phyloP scores from a whole-genome alignment of 2,329 filamentous ascomycete species.

The Aspergillus tamarii region DNA sequence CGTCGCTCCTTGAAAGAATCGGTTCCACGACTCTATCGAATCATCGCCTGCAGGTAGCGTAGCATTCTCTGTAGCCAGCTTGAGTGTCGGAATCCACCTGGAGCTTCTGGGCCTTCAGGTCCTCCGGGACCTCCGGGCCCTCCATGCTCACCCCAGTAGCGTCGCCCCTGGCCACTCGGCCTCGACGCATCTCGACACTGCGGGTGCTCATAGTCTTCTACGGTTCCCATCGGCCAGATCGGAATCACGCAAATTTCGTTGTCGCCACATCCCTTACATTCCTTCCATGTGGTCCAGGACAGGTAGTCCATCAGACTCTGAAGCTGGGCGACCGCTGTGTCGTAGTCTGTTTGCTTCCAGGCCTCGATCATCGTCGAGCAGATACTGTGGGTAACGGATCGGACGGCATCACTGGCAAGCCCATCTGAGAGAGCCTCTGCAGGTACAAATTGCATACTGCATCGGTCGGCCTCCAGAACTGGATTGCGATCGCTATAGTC shows the following conservation, averaged over 20 bases:
- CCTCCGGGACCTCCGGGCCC: not conserved
- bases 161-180: slow-evolving; percentile 25
- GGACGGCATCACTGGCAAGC: slow-evolving; percentile 34
- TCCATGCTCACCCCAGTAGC: slow-evolving; percentile 31
- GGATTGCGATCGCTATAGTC: slow-evolving; percentile 36
- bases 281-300: slow-evolving; percentile 64
- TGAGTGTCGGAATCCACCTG: not conserved
- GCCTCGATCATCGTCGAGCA: slow-evolving; percentile 36
- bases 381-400: slow-evolving; percentile 32
- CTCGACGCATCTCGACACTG: slow-evolving; percentile 42
- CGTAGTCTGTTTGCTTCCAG: slow-evolving; percentile 24
- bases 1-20: not conserved
- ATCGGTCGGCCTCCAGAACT: slow-evolving; percentile 33
- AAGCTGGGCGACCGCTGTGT: slow-evolving; percentile 35
- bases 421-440: slow-evolving; percentile 11
- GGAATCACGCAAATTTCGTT: slow-evolving; percentile 64
- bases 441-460: slow-evolving; percentile 40
- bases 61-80: not conserved
- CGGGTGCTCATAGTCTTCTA: slow-evolving; percentile 58
- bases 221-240: slow-evolving; percentile 64
- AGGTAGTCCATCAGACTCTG: slow-evolving; percentile 53
- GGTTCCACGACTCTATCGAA: not conserved
- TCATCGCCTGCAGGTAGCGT: not conserved
- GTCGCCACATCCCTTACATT: slow-evolving; percentile 55
- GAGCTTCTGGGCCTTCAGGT: not conserved